These are phyloP conservation scores for Rhodotorula sp. DNA, from an alignment of 1,284 basidiomycete genomes.

Conservation along the genomic window DNA sequence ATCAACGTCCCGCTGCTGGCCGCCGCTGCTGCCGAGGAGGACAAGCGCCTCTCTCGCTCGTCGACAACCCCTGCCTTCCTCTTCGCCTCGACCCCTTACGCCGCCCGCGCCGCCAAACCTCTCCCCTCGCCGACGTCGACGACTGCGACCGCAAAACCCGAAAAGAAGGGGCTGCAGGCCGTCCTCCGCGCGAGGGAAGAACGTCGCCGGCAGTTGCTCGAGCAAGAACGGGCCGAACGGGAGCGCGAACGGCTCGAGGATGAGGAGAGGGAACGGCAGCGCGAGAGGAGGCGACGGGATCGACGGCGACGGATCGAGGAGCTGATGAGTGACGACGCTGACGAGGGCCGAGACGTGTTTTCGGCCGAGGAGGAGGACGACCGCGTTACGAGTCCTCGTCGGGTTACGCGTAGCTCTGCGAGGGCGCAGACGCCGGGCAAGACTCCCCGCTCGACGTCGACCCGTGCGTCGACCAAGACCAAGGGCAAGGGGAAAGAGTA, in stretches of 20 bases:
- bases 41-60: slow-evolving; percentile 4
- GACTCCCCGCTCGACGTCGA: background rate
- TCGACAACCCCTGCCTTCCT: background rate
- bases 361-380: slow-evolving; percentile 6
- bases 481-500: slow-evolving; percentile 24
- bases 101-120: slow-evolving; percentile 8
- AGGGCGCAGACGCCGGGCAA: background rate
- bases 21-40: background rate
- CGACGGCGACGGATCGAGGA: slow-evolving; percentile 16
- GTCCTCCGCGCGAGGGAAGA: slow-evolving; percentile 37
- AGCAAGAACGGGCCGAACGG: slow-evolving; percentile 32
- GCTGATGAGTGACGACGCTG: slow-evolving; percentile 27
- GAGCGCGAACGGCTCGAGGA: slow-evolving; percentile 27
- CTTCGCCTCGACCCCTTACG: slow-evolving; percentile 12
- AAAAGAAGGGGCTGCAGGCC: slow-evolving; percentile 28
- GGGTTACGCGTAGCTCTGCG: slow-evolving; percentile 1
- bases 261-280: slow-evolving; percentile 15
- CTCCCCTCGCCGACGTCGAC: background rate
- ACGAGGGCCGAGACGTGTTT: slow-evolving; percentile 10
- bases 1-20: slow-evolving; percentile 20
- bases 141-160: background rate
- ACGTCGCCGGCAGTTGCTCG: slow-evolving; percentile 18
- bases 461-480: background rate
- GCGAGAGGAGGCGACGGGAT: slow-evolving; percentile 19
- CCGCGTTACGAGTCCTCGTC: background rate